These are phyloP conservation scores for Exophiala lecanii-corni DNA, from an alignment of 2,329 filamentous ascomycete species.

Conservation along the genomic window DNA sequence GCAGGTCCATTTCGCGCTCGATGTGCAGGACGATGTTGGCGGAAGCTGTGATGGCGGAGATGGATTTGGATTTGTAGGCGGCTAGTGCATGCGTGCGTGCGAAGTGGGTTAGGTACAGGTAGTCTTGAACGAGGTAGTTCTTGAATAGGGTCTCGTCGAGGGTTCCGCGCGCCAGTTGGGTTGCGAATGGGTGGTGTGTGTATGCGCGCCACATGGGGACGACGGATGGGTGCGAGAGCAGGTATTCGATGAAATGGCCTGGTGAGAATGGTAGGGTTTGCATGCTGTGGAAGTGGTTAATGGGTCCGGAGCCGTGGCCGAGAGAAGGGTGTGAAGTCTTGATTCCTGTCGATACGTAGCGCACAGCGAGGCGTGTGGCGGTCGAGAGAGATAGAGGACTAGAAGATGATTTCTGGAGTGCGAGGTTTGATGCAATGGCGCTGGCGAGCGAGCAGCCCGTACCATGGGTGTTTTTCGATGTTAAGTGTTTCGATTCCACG, in stretches of 20 bases:
- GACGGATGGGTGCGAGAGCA: conserved; percentile 72
- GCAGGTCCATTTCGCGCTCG: conserved; percentile 72
- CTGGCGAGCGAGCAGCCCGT: conserved; percentile 92
- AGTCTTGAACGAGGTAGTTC: conserved; percentile 86
- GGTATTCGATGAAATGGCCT: conserved; percentile 76
- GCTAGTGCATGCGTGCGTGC: conserved; percentile 79
- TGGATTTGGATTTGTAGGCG: conserved; percentile 73
- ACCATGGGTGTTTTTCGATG: conserved; percentile 80
- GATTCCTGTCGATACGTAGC: conserved; percentile 60
- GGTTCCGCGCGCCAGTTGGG: conserved; percentile 68
- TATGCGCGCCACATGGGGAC: conserved; percentile 68
- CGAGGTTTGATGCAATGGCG: conserved; percentile 61
- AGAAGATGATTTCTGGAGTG: conserved; percentile 26
- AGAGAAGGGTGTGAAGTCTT: conserved; percentile 45
- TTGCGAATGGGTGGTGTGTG: conserved; percentile 77
- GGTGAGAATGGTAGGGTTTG: conserved; percentile 57
- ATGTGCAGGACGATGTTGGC: conserved; percentile 72
- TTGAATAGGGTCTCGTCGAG: conserved; percentile 76
- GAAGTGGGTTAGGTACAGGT: conserved; percentile 87
- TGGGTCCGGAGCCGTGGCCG: conserved; percentile 58
- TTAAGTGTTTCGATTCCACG: conserved; percentile 66
- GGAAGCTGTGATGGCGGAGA: conserved; percentile 66
- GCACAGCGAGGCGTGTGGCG: conserved; percentile 53
- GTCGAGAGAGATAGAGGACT: conserved; percentile 33
- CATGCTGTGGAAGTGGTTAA: conserved; percentile 63